A percentile compares a stretch with the other conserved stretches of the same genome.
Conservation (phyloP, 2,329 filamentous ascomycete species). For the Aspergillus sergii region DNA sequence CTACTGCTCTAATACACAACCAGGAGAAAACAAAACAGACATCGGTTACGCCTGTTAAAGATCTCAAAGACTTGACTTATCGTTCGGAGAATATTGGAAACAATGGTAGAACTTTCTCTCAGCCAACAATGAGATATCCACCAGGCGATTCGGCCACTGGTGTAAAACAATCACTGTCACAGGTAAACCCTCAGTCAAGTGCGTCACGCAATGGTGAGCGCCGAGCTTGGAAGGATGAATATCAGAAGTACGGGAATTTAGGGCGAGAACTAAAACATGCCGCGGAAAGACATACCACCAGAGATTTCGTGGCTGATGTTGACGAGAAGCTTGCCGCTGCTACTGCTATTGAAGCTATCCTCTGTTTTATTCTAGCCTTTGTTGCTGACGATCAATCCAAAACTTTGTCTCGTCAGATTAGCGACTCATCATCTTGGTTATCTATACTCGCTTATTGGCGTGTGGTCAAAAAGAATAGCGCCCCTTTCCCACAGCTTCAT, state of each 20-base stretch:
- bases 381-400: constrained; percentile 46
- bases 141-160: constrained; percentile 27
- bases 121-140: constrained; percentile 31
- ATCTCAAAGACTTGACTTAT: constrained; percentile 39
- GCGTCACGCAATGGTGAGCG: constrained; percentile 38
- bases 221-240: constrained; percentile 47
- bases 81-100: constrained; percentile 43
- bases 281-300: constrained; percentile 39
- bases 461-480: constrained; percentile 44
- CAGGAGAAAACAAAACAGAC: constrained; percentile 29
- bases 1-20: constrained; percentile 36
- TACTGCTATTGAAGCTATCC: constrained; percentile 47
- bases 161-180: constrained; percentile 33
- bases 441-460: constrained; percentile 52
- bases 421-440: constrained; percentile 48
- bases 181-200: constrained; percentile 23
- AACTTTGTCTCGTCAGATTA: constrained; percentile 37
- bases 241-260: constrained; percentile 44
- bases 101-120: constrained; percentile 44
- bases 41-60: constrained; percentile 48
- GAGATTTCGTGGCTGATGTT: constrained; percentile 28
- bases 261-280: constrained; percentile 51
- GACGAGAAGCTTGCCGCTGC: constrained; percentile 43
- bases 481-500: constrained; percentile 43
- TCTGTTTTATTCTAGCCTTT: constrained; percentile 53